phyloP scores from a whole-genome alignment of 148 eudicot genomes.

The Linanthus parryae region DNA sequence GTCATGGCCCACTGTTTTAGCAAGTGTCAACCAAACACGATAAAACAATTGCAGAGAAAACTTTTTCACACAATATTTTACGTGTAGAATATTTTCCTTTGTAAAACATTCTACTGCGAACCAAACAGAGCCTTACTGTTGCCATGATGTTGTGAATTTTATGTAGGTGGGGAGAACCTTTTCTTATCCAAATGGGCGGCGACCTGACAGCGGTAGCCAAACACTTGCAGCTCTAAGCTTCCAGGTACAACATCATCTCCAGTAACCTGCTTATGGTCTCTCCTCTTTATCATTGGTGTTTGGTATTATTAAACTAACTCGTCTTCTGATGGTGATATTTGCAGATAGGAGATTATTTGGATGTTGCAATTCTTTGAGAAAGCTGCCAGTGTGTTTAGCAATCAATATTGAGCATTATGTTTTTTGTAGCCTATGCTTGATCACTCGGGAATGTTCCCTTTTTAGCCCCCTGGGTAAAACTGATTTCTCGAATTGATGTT shows the following conservation, averaged over 20 bases:
- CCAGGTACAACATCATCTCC: constrained; percentile 30
- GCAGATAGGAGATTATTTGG: constrained; percentile 64
- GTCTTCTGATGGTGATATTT: not conserved
- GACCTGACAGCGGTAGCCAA: constrained; percentile 44
- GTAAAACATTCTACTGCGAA: not conserved
- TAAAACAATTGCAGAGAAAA: no score
- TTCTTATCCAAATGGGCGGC: constrained; percentile 31
- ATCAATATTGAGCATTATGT: not conserved
- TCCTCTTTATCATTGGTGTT: not conserved
- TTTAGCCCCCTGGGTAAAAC: no score
- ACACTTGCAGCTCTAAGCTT: constrained; percentile 50
- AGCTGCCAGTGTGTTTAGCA: constrained; percentile 9
- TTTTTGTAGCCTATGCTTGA: no score
- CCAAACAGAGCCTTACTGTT: not conserved
- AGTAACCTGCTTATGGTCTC: not conserved
- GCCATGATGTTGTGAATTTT: not conserved
- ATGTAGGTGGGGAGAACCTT: constrained; percentile 57
- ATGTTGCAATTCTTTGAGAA: constrained; percentile 37
- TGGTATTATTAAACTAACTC: constrained; percentile 1
- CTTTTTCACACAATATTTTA: no score
- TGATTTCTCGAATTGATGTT: no score
- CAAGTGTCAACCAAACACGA: no score
- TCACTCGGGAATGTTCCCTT: no score
- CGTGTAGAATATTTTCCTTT: not conserved
- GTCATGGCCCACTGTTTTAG: no score